Percentiles rank a stretch among this genome's conserved stretches.
Evolutionary conservation across 495 filamentous ascomycete species (phyloP).

Genomic region (Penicillium diatomitis): DNA sequence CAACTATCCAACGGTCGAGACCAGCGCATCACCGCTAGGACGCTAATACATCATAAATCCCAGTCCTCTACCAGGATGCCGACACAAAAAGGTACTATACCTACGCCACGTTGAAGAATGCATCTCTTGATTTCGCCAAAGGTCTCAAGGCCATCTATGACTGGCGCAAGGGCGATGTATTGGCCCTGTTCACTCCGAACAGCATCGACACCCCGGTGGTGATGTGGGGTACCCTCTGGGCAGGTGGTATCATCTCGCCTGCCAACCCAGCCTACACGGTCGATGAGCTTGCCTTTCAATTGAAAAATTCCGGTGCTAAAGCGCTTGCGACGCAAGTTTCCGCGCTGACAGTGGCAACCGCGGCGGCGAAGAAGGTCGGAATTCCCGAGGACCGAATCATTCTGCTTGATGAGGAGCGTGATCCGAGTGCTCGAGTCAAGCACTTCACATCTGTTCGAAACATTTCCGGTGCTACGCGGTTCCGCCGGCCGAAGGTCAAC

Average conservation of each 20-base stretch:
- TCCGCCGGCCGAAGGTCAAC: slow-evolving; percentile 36
- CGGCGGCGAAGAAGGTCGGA: slow-evolving; percentile 60
- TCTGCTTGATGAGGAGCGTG: slow-evolving; percentile 65
- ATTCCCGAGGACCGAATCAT: slow-evolving; percentile 59
- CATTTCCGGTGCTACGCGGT: slow-evolving; percentile 40
- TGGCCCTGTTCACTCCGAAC: slow-evolving; percentile 66
- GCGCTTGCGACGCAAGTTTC: slow-evolving; percentile 64
- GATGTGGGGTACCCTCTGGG: slow-evolving; percentile 75
- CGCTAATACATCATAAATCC: slow-evolving; percentile 11
- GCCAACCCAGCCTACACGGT: slow-evolving; percentile 83
- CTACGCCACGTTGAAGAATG: slow-evolving; percentile 54
- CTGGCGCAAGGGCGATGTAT: slow-evolving; percentile 74
- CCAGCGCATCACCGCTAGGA: too few species aligned
- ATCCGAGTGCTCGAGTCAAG: slow-evolving; percentile 49
- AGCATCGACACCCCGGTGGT: slow-evolving; percentile 62
- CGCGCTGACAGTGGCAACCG: slow-evolving; percentile 48
- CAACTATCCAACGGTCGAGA: neutral
- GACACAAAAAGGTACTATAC: slow-evolving; percentile 67
- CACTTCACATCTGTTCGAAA: slow-evolving; percentile 69
- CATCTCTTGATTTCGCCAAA: slow-evolving; percentile 66
- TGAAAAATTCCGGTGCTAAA: slow-evolving; percentile 71
- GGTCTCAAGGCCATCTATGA: slow-evolving; percentile 62
- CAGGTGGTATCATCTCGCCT: slow-evolving; percentile 70
- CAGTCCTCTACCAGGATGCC: slow-evolving; percentile 74
- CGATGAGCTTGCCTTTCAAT: slow-evolving; percentile 81